Evolutionary conservation across 164 flowering plant genomes (phyloP), one percentile per base, ranked within the genome.

Genomic region (Vitis vinifera): DNA sequence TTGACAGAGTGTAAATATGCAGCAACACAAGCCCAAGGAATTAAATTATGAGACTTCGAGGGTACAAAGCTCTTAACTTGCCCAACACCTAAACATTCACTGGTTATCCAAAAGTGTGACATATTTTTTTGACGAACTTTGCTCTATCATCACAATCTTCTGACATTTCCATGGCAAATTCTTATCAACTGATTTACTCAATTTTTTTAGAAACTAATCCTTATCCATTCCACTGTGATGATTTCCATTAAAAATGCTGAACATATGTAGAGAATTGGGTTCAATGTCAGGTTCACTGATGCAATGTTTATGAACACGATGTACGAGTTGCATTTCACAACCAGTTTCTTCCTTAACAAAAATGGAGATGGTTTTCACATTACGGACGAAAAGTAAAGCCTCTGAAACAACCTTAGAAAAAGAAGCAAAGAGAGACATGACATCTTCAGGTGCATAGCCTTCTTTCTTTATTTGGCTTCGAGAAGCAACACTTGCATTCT

Each of bases 1-100:
- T 75, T 70, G 48, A 76, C 77, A 66, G 94, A 80, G 63, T 83
- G 82, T 75, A 95, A 72, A 73, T 81, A 80, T 62, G 92, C 92
- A 75, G 97, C 97, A 78, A 92, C 91, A 87, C 89, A 83, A 47
- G 95, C 97, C 97, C 97, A 94, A 1, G 99, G 95, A 64, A 92
- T 73, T 68, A 78, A 87, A 69, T 81, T 88, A 69, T 71, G 79
- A 64, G 83, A 77, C 73, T 79, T 88, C 57, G 73, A 59, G 65
- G 71, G 55, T 51, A 69, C 56, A 66, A 76, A 70, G 64, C 73
- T 81, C 68, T 79, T 83, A 31, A 76, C 69, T 49, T 37, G 68
- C 50, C 87, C 91, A 68, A 83, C 73, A 37, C 88, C 85, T 69
- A 94, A 71, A 74, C 93, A 92, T 79, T 92, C 97, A 76, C 88